phyloP scores from a whole-genome alignment of 202 grass and related monocot species.

The Panicum hallii region DNA sequence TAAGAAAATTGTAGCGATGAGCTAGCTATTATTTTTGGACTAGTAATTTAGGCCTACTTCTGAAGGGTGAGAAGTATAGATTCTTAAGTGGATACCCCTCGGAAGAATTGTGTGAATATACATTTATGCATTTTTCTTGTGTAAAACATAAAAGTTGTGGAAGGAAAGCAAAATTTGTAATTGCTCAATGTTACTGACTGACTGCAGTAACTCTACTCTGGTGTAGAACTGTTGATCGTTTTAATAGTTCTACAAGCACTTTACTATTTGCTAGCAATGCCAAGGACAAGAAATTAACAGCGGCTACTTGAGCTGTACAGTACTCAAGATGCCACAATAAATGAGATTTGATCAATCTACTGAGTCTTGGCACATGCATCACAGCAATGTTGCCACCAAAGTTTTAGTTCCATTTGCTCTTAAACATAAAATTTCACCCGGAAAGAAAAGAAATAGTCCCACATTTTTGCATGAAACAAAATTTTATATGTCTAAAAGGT shows the following conservation, averaged over 20 bases:
- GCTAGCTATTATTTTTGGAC: not conserved
- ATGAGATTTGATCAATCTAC: slow-evolving; percentile 50
- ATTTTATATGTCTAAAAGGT: slow-evolving; percentile 1
- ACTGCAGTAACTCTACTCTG: slow-evolving; percentile 33
- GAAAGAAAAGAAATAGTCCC: not conserved
- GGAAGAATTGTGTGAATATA: not conserved
- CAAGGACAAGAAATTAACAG: slow-evolving; percentile 61
- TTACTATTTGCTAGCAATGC: slow-evolving; percentile 50
- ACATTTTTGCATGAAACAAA: not conserved
- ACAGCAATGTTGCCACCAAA: not conserved
- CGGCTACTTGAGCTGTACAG: slow-evolving; percentile 55
- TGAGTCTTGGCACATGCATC: slow-evolving; percentile 36
- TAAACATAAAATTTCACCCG: not conserved
- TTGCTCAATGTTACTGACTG: slow-evolving; percentile 28
- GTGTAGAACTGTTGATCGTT: slow-evolving; percentile 41
- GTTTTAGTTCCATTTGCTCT: slow-evolving; percentile 27
- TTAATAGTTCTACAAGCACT: slow-evolving; percentile 39
- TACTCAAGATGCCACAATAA: slow-evolving; percentile 56
- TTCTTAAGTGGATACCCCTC: not conserved
- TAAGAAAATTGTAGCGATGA: not conserved
- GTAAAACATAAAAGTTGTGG: not conserved
- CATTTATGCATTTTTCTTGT: not conserved
- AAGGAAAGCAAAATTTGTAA: slow-evolving; percentile 9
- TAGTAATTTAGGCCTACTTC: not conserved
- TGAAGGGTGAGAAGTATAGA: slow-evolving; percentile 1